Base-by-base conservation (phyloP, 2,329 filamentous ascomycete genomes). In the Trichoderma atrobrunneum region DNA sequence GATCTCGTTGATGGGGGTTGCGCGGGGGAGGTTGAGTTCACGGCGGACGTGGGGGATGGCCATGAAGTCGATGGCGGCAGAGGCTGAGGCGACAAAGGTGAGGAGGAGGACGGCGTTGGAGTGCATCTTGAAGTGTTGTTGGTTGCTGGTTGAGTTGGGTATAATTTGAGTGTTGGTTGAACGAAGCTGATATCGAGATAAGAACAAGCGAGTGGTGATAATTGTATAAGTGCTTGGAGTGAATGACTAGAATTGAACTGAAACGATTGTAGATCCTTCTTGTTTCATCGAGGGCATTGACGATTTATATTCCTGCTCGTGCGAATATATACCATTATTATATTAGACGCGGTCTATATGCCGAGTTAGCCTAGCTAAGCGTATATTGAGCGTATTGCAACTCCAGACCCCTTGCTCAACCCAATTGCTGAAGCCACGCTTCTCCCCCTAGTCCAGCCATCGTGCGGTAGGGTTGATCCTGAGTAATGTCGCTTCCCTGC, bases 11-110 rank as follows among this genome's bases (percentile, higher is more conserved):
- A 64, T 59, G 63, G 57, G 64, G 30, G 77, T 78, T 67, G 76
- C 73, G 60, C 79, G 79, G 63, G 79, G 63, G 65, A 61, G 70
- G 61, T 59, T 63, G 59, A 74, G 69, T 61, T 74, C 74, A 70
- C 76, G 77, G 73, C 75, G 76, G 75, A 77, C 74, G 69, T 77
- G 74, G 48, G 77, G 75, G 63, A 79, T 76, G n/a, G 75, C 74
- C 74, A 78, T 76, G 75, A 78, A 77, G 74, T 78, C 76, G 69
- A 72, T 48, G 71, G 77, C 74, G 62, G 76, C 74, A 18, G 75
- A 74, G 73, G 77, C 79, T 5, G 78, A 72, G 59, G 77, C 76
- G 60, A 75, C 75, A 60, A 80, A 74, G 61, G 76, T 73, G 63
- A 72, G 72, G 74, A 79, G 39, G 74, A 78, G 30, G 72, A 76